Base-by-base conservation (phyloP, 2,329 filamentous ascomycete genomes). In the Aspergillus floridensis region DNA sequence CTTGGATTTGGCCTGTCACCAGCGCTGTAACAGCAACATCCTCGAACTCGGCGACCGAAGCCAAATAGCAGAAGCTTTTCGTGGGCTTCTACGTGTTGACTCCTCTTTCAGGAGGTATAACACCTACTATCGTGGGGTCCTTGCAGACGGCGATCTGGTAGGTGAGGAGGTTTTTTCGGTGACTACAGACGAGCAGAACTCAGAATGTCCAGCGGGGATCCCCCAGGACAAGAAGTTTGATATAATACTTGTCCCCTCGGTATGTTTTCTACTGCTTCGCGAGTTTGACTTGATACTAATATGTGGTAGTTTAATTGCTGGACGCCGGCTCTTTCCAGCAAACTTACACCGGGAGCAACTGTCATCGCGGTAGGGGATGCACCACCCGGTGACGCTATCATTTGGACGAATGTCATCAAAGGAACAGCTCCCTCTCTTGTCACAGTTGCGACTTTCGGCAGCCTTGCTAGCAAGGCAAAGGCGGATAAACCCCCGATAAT, bases 1-100 rank as follows among this genome's bases (percentile, higher is more conserved):
- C 19, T 31, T 53, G 5, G 51, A 59, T 29, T 41, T 55, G 32
- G 21, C 38, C n/a, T 52, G 24, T 24, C 57, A 59, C 26, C 49
- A 49, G 24, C 32, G 41, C 4, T 47, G 46, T 31, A 8, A 11
- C 29, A 35, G 52, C 7, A 24, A 48, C 2, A 38, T 59, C 14
- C 32, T 59, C 6, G 51, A 59, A 16, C n/a, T 59, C 7, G 24
- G 16, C 24, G 14, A 16, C 10, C 32, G n/a, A 6, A 22, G 7
- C 11, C 8, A 10, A 16, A 44, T 14, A 16, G 32, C 32, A 6
- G 50, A 53, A 3, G 16, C 11, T 44, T 7, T 53, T 4, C 19
- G 11, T 22, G 16, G 1, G 6, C 32, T 53, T 6, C 21, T 53
- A 44, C 32, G 50, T 11, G 31, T 11, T 16, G 21, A n/a, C 10